Conservation (phyloP, 1,284 basidiomycete genomes). For the Mrakiaceae sp. region DNA sequence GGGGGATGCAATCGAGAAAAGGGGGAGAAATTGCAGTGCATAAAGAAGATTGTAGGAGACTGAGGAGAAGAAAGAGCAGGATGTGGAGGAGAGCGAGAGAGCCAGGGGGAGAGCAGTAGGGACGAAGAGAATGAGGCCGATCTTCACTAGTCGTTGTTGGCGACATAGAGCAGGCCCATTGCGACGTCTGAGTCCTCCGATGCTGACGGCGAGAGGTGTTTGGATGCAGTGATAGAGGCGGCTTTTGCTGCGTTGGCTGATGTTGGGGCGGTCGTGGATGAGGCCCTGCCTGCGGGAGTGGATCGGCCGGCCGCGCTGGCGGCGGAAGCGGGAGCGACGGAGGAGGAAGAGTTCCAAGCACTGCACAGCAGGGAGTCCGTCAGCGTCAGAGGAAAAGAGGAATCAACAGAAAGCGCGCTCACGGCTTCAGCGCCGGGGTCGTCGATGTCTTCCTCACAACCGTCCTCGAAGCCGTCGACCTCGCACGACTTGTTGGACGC, state of each 20-base stretch:
- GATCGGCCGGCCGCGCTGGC: not conserved
- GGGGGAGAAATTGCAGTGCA: not conserved
- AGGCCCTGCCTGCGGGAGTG: not conserved
- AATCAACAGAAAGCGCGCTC: not conserved
- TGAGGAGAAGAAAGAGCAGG: not conserved
- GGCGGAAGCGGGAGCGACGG: not conserved
- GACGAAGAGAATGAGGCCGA: no score
- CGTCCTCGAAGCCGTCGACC: not conserved
- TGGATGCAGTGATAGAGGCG: not conserved
- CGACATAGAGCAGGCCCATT: not conserved
- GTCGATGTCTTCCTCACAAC: not conserved
- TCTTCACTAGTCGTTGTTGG: not conserved
- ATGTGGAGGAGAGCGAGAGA: not conserved
- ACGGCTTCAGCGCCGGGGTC: not conserved
- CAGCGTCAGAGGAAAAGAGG: not conserved
- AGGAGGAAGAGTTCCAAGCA: conserved; percentile 1
- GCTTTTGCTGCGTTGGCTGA: no score
- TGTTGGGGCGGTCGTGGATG: not conserved
- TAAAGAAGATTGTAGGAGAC: conserved; percentile 25
- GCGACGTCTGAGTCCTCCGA: conserved; percentile 1
- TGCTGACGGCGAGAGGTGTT: not conserved
- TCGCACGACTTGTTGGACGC: not conserved
- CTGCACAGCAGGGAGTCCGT: not conserved
- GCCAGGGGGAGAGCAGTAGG: not conserved
- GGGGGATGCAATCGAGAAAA: not conserved